Conservation (phyloP, 805 yeast genomes). For the Candida coquimbonensis region DNA sequence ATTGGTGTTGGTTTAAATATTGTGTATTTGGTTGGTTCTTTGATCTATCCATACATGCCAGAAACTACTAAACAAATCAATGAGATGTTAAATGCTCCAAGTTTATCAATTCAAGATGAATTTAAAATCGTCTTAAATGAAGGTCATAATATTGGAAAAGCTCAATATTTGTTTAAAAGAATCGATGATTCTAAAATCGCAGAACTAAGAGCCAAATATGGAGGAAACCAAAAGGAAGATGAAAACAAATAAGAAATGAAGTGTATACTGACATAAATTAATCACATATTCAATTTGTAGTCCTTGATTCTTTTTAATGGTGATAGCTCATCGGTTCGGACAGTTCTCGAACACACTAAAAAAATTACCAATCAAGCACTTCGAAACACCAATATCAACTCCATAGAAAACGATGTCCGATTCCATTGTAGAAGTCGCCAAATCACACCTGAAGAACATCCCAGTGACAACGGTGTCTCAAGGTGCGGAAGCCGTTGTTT, state of each 20-base stretch:
- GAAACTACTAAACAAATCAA: conserved; percentile 63
- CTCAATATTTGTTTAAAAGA: conserved; percentile 86
- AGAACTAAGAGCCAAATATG: conserved; percentile 79
- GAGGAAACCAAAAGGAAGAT: conserved; percentile 55
- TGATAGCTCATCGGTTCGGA: too few relatives aligned
- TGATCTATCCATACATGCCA: conserved; percentile 88
- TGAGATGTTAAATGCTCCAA: conserved; percentile 78
- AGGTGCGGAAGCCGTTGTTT: conserved; percentile 88
- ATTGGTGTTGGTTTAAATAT: conserved; percentile 87
- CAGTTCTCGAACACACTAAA: too few relatives aligned
- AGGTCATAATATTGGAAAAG: conserved; percentile 86
- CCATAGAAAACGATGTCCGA: conserved; percentile 41
- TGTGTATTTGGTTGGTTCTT: conserved; percentile 76
- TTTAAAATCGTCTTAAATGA: conserved; percentile 61
- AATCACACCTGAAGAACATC: conserved; percentile 38
- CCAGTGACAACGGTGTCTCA: conserved; percentile 59
- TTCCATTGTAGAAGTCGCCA: conserved; percentile 37
- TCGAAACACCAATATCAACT: too few relatives aligned
- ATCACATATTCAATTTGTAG: not conserved
- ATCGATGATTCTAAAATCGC: conserved; percentile 86
- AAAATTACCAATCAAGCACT: too few relatives aligned
- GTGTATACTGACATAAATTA: too few relatives aligned
- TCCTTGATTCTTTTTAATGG: not conserved
- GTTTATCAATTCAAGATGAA: conserved; percentile 66
- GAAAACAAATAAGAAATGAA: not conserved